Base-by-base conservation (phyloP, 768 basidiomycete genomes). In the Boletus sp. region DNA sequence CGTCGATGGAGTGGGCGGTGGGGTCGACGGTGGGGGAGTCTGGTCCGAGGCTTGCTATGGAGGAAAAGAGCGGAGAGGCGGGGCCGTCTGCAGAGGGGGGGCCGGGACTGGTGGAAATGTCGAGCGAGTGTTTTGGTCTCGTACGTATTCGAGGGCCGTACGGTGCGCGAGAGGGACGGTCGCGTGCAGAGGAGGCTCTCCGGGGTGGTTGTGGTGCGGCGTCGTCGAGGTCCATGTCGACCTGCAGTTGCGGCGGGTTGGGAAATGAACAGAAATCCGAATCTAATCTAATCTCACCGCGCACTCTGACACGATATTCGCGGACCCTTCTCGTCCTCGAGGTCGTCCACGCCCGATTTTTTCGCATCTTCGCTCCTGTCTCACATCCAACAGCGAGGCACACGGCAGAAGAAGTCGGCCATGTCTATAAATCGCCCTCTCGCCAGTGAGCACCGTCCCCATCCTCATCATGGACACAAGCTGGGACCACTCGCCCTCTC, bases 121-220 rank as follows among this genome's bases (percentile, higher is more conserved):
- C 65, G 6, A 51, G 4, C 0, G 63, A 56, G 21, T 49, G 51
- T 41, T 59, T 66, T 32, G 45, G 49, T 14, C 49, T 57, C 0
- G 62, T 56, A 19, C 58, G 64, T 34, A 60, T 54, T 2, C 68
- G 53, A 0, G 68, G 68, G 0, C 68, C 68, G 8, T 49, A 52
- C 0, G 68, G 68, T 0, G 61, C 38, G 10, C 69, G 58, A 0
- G 44, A 10, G 1, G 69, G 70, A 3, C 70, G 61, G 57, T 70
- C 67, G 39, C 33, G 59, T 8, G 59, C 35, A 0, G 56, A 25
- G 13, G 66, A 60, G 0, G 59, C 53, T 15, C 56, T 50, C 30
- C 55, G 48, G 21, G 25, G 5, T 15, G 33, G 14, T 0, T 17
- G 46, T 5, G 47, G 32, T 55, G 54, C 14, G 17, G 5, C 25